A percentile compares a stretch with the other conserved stretches of the same genome.
Evolutionary conservation across 176 grass and related monocot species (phyloP).

Genomic region (Musa itinerans): DNA sequence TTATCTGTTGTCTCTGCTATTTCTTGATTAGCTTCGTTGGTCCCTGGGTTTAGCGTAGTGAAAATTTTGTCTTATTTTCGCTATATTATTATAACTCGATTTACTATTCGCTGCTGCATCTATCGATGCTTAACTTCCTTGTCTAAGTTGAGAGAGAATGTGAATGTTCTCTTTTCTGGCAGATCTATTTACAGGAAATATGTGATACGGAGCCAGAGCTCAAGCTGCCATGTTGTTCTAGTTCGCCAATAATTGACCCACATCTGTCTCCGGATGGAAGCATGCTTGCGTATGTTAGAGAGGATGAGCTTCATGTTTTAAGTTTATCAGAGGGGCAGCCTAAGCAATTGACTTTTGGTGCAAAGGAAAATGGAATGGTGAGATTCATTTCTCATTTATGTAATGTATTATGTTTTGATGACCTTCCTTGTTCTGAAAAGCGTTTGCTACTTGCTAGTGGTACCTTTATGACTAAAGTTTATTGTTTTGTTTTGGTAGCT

Average conservation of each 20-base stretch:
- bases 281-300: slow-evolving; percentile 84
- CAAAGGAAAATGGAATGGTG: slow-evolving; percentile 77
- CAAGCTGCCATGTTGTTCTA: slow-evolving; percentile 46
- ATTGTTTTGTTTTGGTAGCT: too few relatives aligned
- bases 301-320: slow-evolving; percentile 67
- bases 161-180: slow-evolving; percentile 17
- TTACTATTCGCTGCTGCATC: neutral
- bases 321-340: slow-evolving; percentile 46
- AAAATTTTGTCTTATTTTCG: neutral
- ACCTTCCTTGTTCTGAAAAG: neutral
- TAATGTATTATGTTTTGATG: neutral
- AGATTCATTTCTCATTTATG: neutral
- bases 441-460: neutral
- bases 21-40: neutral
- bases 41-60: too few relatives aligned
- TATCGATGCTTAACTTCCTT: neutral
- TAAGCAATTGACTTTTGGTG: slow-evolving; percentile 60
- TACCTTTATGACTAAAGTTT: too few relatives aligned
- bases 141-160: neutral
- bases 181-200: slow-evolving; percentile 98
- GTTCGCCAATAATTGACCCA: slow-evolving; percentile 80
- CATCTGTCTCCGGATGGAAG: slow-evolving; percentile 88
- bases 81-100: neutral
- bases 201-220: slow-evolving; percentile 74
- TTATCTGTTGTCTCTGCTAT: neutral